Evolutionary conservation across 2,329 filamentous ascomycete species (phyloP), one percentile per base, ranked within the genome.

Genomic region (Paracamarosporium sp.): DNA sequence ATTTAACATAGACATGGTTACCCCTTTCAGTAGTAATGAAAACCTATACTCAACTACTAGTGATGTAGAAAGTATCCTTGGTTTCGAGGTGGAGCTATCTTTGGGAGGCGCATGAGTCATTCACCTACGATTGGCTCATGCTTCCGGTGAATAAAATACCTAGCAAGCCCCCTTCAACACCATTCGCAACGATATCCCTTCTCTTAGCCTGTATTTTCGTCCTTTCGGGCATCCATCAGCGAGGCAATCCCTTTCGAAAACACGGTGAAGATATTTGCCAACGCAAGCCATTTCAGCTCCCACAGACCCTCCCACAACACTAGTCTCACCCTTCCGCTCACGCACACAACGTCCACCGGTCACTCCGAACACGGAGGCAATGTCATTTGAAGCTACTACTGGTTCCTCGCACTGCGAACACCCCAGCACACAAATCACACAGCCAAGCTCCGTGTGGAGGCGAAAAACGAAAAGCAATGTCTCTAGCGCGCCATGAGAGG

Each of bases 301-400:
- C 31, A 38, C 31, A 24, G n/a, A 24, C 7, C 38, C n/a, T 25
- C 20, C 7, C 40, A 27, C 40, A 25, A 44, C 13, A 44, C 13
- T n/a, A 36, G 22, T 43, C 22, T 43, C 40, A 15, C 22, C 31
- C 30, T 9, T 15, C n/a, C 7, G 20, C 31, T 48, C 45, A 48
- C 45, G n/a, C n/a, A n/a, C 45, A 31, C 45, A 48, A 11, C n/a
- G n/a, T 35, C 5, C 5, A 24, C 22, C 45, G 45, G 45, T 25
- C 45, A 48, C 5, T 13, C 45, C 45, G 45, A 48, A 25, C 30
- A 15, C 20, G 45, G 45, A 48, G 45, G 45, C 45, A 48, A 48
- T 17, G 22, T 22, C 6, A 2, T 25, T 36, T 11, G 5, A 9
- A n/a, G 45, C 45, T n/a, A 6, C 27, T 20, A 48, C 45, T 48